phyloP scores from a whole-genome alignment of 768 basidiomycete genomes.

The Amanita rimosa region DNA sequence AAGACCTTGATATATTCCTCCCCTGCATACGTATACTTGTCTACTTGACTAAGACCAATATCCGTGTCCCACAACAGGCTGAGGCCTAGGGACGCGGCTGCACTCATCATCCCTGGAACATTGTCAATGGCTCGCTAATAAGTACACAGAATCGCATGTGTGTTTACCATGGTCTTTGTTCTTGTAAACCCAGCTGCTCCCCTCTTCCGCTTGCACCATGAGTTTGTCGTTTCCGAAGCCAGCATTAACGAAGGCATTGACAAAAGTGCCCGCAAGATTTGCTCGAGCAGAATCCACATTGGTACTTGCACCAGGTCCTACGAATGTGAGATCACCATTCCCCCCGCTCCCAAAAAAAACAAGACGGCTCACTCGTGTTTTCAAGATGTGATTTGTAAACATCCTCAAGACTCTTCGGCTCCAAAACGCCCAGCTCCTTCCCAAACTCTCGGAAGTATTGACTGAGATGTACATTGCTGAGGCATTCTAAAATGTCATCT shows the following conservation, averaged over 20 bases:
- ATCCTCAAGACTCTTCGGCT: constrained; percentile 89
- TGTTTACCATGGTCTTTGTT: constrained; percentile 98
- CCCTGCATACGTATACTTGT: constrained; percentile 93
- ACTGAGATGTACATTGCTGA: constrained; percentile 81
- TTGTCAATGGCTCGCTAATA: background rate
- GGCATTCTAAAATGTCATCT: constrained; percentile 74
- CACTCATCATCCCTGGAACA: constrained; percentile 81
- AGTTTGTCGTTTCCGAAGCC: constrained; percentile 98
- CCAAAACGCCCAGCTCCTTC: constrained; percentile 83
- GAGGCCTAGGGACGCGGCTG: constrained; percentile 88
- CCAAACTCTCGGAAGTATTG: constrained; percentile 83
- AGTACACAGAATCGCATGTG: constrained; percentile 14
- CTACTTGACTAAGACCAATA: constrained; percentile 84
- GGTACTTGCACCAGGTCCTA: constrained; percentile 50
- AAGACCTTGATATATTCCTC: constrained; percentile 91
- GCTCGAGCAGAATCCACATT: constrained; percentile 90
- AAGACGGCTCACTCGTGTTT: constrained; percentile 50
- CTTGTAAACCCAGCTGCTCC: constrained; percentile 98
- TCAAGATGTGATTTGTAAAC: constrained; percentile 97
- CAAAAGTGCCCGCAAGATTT: constrained; percentile 93
- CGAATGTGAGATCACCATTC: background rate
- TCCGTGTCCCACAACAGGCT: constrained; percentile 96
- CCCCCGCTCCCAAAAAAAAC: background rate
- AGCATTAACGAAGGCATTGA: constrained; percentile 98
- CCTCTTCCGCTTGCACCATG: constrained; percentile 94